Evolutionary conservation across 2,329 filamentous ascomycete species (phyloP), one percentile per base, ranked within the genome.

Genomic region (Nigrospora osmanthi): DNA sequence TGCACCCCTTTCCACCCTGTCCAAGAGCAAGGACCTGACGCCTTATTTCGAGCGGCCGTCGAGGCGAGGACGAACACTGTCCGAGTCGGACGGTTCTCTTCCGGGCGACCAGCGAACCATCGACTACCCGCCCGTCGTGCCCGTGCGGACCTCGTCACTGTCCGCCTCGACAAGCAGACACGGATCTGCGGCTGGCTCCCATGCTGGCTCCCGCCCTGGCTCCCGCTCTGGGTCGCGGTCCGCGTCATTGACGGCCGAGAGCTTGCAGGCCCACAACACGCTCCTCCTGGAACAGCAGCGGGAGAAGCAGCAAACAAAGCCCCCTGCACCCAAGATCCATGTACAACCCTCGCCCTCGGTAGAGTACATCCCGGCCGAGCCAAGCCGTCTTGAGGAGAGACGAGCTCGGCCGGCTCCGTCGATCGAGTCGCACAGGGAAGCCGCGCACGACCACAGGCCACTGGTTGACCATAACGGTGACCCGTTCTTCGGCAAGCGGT

Each of bases 121-220:
- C 44, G 80, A 83, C 57, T 80, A 71, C 46, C 75, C 80, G 11
- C 80, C 79, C 11, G 63, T 66, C 9, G 72, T 83, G 31, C 80
- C 80, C 1, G 58, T 65, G 32, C 72, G 80, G 37, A 72, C 72
- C 35, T 82, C 80, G 2, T 83, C 80, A 13, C 64, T 83, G 9
- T 83, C 80, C 4, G 79, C 79, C 2, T 76, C 78, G 2, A 81
- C 78, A 1, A 83, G 78, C 55, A 70, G 76, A 35, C 80, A 80
- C 52, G 56, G 53, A 30, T 63, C 60, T 19, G 53, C 53, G 17
- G 53, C 58, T 47, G 55, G 57, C 16, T 62, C 59, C 11, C 43
- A 40, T 13, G 37, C 45, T 9, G 45, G 48, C 10, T 49, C 48
- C 6, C 42, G 38, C 16, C 40, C 44, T 11, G 37, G 36, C n/a